Evolutionary conservation across 2,329 filamentous ascomycete genomes (phyloP).

Genomic region (Passalora sequoiae): DNA sequence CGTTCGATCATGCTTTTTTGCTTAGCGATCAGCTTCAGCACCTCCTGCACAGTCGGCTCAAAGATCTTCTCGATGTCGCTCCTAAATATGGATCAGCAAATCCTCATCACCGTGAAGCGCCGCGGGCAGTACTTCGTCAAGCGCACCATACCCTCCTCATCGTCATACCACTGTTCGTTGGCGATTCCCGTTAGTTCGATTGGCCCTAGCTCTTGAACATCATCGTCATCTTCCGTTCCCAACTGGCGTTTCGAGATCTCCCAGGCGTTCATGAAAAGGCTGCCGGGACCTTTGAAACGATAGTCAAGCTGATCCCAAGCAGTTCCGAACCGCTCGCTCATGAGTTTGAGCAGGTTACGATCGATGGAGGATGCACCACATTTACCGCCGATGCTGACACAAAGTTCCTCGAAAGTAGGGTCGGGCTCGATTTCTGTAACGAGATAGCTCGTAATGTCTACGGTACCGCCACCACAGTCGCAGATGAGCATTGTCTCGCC

Average conservation of each 20-base stretch:
- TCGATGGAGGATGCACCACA: constrained; percentile 15
- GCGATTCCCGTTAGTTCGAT: constrained; percentile 3
- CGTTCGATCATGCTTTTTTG: background rate
- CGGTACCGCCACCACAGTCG: constrained; percentile 16
- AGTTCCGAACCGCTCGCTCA: constrained; percentile 13
- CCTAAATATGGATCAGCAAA: background rate
- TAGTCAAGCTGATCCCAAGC: constrained; percentile 9
- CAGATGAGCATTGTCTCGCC: constrained; percentile 17
- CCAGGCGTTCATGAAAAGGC: constrained; percentile 14
- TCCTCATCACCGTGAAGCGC: no score
- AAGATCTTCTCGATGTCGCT: background rate
- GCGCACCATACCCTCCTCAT: background rate
- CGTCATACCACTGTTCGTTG: background rate
- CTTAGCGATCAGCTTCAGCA: background rate
- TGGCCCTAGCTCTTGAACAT: background rate
- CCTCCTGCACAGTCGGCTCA: background rate
- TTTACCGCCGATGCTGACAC: constrained; percentile 14
- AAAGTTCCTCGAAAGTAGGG: constrained; percentile 12
- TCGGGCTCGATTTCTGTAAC: constrained; percentile 8
- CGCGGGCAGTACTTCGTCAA: background rate
- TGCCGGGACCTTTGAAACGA: constrained; percentile 9
- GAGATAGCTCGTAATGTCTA: constrained; percentile 15
- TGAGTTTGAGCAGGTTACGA: constrained; percentile 12
- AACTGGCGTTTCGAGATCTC: constrained; percentile 10
- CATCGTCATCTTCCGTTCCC: background rate